Evolutionary conservation across 352 stramenopile genomes (phyloP).

Genomic region (Sclerospora graminicola): DNA sequence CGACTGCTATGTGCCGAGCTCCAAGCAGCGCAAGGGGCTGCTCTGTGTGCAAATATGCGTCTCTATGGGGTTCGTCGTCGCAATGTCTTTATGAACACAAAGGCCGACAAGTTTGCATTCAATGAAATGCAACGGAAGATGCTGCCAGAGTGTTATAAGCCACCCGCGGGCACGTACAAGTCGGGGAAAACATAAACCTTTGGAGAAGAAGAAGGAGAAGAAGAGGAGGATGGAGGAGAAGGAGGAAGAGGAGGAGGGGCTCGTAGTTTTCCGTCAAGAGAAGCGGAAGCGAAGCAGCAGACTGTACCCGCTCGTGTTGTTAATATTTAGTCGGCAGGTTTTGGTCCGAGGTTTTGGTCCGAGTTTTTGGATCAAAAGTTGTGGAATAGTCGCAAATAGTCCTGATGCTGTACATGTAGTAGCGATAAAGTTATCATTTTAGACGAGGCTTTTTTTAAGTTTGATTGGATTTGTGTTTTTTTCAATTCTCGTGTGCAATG

Average conservation of each 20-base stretch:
- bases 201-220: too few species aligned
- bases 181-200: conserved; percentile 53
- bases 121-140: conserved; percentile 83
- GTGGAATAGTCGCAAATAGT: conserved; percentile 34
- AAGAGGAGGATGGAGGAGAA: too few species aligned
- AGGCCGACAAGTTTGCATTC: conserved; percentile 77
- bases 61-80: conserved; percentile 60
- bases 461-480: conserved; percentile 49
- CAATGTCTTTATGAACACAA: conserved; percentile 83
- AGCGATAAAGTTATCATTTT: too few species aligned
- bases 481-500: too few species aligned
- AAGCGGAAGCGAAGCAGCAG: conserved; percentile 3
- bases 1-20: conserved; percentile 49
- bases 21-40: conserved; percentile 39
- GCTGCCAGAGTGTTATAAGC: conserved; percentile 81
- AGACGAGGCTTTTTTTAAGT: too few species aligned
- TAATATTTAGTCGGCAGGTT: too few species aligned
- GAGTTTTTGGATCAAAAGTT: not conserved
- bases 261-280: not conserved
- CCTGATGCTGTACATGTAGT: conserved; percentile 36
- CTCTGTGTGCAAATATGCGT: conserved; percentile 64
- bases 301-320: too few species aligned
- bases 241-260: too few species aligned
- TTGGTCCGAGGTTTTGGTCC: too few species aligned
- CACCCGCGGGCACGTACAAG: conserved; percentile 72